Percentiles rank a stretch among this genome's conserved stretches.
phyloP scores from a whole-genome alignment of 495 filamentous ascomycete species.

The Oleoguttula mirabilis region DNA sequence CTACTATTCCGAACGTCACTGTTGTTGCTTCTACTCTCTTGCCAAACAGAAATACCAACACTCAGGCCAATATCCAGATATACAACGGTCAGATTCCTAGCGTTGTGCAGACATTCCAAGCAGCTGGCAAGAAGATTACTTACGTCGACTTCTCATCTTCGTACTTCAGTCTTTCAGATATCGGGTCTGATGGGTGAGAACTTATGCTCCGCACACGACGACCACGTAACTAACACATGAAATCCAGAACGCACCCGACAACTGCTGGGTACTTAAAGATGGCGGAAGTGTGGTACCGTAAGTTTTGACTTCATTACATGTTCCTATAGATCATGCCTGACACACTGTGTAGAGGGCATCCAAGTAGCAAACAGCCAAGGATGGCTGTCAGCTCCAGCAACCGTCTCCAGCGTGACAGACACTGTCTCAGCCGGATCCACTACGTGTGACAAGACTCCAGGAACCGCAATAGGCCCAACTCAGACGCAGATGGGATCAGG shows the following conservation, averaged over 20 bases:
- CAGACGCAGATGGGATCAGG: neutral
- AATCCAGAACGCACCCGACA: neutral
- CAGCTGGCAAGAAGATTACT: neutral
- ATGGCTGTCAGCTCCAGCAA: neutral
- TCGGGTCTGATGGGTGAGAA: neutral
- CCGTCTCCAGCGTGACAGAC: neutral
- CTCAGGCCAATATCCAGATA: neutral
- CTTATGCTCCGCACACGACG: no score
- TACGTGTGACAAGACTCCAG: neutral
- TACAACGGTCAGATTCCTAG: neutral
- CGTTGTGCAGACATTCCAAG: neutral
- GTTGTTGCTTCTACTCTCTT: neutral
- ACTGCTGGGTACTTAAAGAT: neutral
- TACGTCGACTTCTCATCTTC: neutral
- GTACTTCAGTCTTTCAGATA: neutral
- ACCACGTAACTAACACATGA: no score
- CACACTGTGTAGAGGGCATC: neutral
- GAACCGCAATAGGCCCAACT: neutral
- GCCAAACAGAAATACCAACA: neutral
- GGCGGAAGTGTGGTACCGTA: neutral
- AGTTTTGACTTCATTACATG: no score
- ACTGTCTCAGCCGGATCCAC: neutral
- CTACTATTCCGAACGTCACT: neutral
- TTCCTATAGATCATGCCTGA: neutral
- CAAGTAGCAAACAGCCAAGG: neutral